Conservation (phyloP, 1,139 yeast species). For the Suzukiozyma palmioleophila region DNA sequence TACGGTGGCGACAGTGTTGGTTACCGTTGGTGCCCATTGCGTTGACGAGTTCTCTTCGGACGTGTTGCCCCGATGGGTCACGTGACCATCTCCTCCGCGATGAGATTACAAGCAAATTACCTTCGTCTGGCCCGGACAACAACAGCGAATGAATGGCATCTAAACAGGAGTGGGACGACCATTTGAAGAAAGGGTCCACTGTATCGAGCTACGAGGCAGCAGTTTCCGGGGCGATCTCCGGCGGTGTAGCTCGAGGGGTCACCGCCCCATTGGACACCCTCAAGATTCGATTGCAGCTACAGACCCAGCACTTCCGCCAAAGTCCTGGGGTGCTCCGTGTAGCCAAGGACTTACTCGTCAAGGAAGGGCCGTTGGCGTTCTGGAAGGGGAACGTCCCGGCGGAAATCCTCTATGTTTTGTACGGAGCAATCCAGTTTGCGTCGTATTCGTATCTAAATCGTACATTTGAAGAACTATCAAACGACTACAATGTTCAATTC, state of each 20-base stretch:
- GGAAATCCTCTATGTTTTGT: slow-evolving; percentile 73
- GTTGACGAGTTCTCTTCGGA: too few relatives aligned
- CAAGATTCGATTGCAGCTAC: slow-evolving; percentile 78
- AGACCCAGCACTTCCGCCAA: slow-evolving; percentile 11
- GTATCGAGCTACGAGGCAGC: slow-evolving; percentile 44
- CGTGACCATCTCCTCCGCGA: not conserved
- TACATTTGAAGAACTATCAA: slow-evolving; percentile 28
- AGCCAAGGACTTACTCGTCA: slow-evolving; percentile 19
- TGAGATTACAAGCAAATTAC: too few relatives aligned
- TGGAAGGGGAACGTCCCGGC: slow-evolving; percentile 98
- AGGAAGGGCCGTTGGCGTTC: slow-evolving; percentile 47
- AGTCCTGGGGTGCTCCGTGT: slow-evolving; percentile 14
- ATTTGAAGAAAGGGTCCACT: slow-evolving; percentile 46
- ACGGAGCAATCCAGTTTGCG: slow-evolving; percentile 84
- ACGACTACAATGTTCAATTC: slow-evolving; percentile 17
- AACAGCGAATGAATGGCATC: slow-evolving; percentile 8
- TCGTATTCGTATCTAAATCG: slow-evolving; percentile 57
- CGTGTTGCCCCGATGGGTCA: too few relatives aligned
- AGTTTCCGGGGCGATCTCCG: slow-evolving; percentile 70
- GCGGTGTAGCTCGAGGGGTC: slow-evolving; percentile 61
- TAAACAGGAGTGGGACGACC: slow-evolving; percentile 33
- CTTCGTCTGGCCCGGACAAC: not conserved
- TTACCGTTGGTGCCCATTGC: too few relatives aligned
- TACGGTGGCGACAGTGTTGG: too few relatives aligned
- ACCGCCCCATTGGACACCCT: slow-evolving; percentile 90